Conservation (phyloP, 2,329 filamentous ascomycete genomes). For the Byssothecium circinans region DNA sequence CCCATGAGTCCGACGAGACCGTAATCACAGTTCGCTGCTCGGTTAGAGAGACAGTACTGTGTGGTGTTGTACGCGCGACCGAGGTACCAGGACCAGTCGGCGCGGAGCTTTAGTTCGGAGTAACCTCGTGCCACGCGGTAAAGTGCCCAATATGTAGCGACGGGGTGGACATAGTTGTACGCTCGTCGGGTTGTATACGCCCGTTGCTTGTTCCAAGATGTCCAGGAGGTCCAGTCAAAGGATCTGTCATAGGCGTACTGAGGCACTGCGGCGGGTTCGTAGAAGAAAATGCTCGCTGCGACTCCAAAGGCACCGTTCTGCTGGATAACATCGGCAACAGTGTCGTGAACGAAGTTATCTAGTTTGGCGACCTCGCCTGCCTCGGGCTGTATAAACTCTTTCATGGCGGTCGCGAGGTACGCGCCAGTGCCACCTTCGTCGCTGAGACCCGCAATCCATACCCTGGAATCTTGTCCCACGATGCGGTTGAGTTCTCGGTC, state of each 20-base stretch:
- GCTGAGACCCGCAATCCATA: conserved; percentile 62
- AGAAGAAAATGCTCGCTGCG: conserved; percentile 60
- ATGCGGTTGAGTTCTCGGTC: conserved; percentile 44
- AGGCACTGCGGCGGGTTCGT: conserved; percentile 49
- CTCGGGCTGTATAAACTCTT: conserved; percentile 56
- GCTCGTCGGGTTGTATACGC: conserved; percentile 55
- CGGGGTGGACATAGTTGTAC: conserved; percentile 63
- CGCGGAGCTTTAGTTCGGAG: conserved; percentile 43
- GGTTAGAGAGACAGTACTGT: conserved; percentile 39
- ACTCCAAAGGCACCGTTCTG: conserved; percentile 50
- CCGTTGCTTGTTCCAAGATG: conserved; percentile 53
- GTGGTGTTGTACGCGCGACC: conserved; percentile 57
- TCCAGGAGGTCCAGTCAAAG: conserved; percentile 55
- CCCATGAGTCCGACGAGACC: conserved; percentile 59
- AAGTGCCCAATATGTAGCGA: conserved; percentile 59
- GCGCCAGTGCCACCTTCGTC: conserved; percentile 62
- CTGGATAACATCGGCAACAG: conserved; percentile 53
- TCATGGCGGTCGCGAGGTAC: conserved; percentile 58
- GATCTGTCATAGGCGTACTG: conserved; percentile 49
- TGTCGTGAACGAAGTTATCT: conserved; percentile 57
- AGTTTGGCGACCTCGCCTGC: conserved; percentile 55
- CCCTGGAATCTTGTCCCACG: conserved; percentile 53
- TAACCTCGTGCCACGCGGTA: conserved; percentile 58
- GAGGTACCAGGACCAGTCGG: conserved; percentile 59
- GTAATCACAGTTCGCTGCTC: conserved; percentile 45